Evolutionary conservation across 2,329 filamentous ascomycete genomes (phyloP).

Genomic region (Phyllosticta citribraziliensis): DNA sequence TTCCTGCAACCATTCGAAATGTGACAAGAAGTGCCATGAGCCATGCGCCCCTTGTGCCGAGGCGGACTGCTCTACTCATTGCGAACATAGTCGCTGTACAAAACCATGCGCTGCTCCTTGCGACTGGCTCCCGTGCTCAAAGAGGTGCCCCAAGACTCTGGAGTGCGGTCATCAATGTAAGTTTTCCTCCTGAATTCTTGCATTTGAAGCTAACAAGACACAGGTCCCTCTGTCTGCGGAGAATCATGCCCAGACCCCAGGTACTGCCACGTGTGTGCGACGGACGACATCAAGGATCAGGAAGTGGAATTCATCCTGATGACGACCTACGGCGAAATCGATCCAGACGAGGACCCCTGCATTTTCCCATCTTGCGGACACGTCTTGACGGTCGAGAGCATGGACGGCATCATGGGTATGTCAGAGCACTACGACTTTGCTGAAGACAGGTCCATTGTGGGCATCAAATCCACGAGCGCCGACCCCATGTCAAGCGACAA

Average conservation of each 20-base stretch:
- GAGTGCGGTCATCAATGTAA: conserved; percentile 52
- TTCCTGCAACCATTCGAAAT: conserved; percentile 47
- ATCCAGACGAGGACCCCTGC: conserved; percentile 51
- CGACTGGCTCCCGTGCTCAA: conserved; percentile 54
- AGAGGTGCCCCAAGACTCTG: conserved; percentile 45
- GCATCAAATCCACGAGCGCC: conserved; percentile 14
- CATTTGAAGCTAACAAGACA: background rate
- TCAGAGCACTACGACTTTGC: conserved; percentile 38
- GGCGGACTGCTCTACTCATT: conserved; percentile 43
- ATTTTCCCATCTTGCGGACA: conserved; percentile 56
- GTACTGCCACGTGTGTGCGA: conserved; percentile 50
- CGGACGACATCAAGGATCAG: conserved; percentile 26
- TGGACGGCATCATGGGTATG: conserved; percentile 54
- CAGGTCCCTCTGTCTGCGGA: conserved; percentile 50
- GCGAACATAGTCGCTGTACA: conserved; percentile 41
- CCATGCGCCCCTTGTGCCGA: conserved; percentile 54
- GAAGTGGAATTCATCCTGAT: conserved; percentile 49
- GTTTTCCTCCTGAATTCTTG: background rate
- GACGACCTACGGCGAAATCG: conserved; percentile 45
- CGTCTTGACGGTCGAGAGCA: conserved; percentile 47
- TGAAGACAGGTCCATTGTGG: conserved; percentile 22
- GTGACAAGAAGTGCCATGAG: conserved; percentile 46
- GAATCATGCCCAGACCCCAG: conserved; percentile 45
- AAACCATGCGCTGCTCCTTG: conserved; percentile 60
- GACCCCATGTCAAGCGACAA: conserved; percentile 25